A percentile compares a stretch with the other conserved stretches of the same genome.
phyloP scores from a whole-genome alignment of 83 land plant genomes.

The Picea abies region DNA sequence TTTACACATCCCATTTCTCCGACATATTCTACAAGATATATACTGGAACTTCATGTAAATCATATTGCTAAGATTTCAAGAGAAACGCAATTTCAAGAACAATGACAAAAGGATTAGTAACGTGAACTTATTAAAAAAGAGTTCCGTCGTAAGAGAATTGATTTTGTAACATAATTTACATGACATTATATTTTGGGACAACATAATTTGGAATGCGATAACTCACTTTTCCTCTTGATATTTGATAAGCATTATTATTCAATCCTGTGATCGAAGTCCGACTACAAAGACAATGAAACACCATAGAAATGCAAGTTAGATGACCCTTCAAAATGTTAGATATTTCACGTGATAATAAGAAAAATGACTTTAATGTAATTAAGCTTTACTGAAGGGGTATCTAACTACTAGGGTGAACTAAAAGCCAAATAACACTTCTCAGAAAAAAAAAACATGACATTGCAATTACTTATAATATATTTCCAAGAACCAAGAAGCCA shows the following conservation, averaged over 20 bases:
- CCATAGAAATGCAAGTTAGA: background rate
- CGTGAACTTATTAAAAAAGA: background rate
- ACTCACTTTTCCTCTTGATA: constrained; percentile 83
- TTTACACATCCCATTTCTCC: too few species aligned
- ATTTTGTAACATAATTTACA: background rate
- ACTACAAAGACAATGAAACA: constrained; percentile 42
- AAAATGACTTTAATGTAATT: background rate
- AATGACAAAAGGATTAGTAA: background rate
- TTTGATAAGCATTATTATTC: constrained; percentile 96
- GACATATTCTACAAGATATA: background rate
- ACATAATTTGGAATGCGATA: too few species aligned
- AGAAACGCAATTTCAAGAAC: background rate
- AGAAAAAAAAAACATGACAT: background rate
- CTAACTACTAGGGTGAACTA: background rate
- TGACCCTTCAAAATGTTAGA: background rate
- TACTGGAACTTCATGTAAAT: background rate
- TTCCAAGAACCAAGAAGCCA: background rate
- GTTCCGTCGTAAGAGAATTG: background rate
- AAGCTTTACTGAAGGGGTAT: background rate
- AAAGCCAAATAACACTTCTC: background rate
- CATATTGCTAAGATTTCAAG: background rate
- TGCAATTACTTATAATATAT: background rate
- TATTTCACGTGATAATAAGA: background rate
- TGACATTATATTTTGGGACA: background rate
- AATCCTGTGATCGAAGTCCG: constrained; percentile 82